These are phyloP conservation scores for Solanum habrochaites DNA, from an alignment of 257 asterid genomes.

Conservation along the genomic window DNA sequence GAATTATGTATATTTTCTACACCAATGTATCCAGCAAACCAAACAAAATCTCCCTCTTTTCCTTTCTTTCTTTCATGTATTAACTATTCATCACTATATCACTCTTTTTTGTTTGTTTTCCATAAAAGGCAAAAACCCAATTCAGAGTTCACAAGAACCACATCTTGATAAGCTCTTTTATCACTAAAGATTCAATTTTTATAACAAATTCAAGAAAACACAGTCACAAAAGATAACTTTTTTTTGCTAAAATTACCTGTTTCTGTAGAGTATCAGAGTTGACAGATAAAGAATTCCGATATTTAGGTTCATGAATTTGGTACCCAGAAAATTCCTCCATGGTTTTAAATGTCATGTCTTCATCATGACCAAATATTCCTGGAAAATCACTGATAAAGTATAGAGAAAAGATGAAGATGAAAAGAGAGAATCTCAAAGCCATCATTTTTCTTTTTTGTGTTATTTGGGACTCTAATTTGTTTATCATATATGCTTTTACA, in stretches of 20 bases:
- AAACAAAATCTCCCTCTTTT: background rate
- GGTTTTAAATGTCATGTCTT: slow-evolving; percentile 37
- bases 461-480: background rate
- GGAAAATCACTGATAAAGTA: slow-evolving; percentile 10
- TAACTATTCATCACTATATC: background rate
- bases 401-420: slow-evolving; percentile 5
- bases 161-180: background rate
- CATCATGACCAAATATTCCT: slow-evolving; percentile 25
- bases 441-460: background rate
- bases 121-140: background rate
- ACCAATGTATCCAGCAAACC: background rate
- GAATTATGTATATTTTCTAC: background rate
- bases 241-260: slow-evolving; percentile 31
- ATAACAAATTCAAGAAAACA: background rate
- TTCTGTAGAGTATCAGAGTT: slow-evolving; percentile 41
- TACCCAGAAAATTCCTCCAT: slow-evolving; percentile 95
- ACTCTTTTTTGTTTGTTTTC: background rate
- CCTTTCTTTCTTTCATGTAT: background rate
- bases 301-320: slow-evolving; percentile 44
- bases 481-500: too few species aligned
- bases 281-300: slow-evolving; percentile 39
- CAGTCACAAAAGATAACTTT: background rate
- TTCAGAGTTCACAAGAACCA: background rate
- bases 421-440: slow-evolving; percentile 18
- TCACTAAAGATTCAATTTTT: slow-evolving; percentile 16